Base-by-base conservation (phyloP, 2,329 filamentous ascomycete genomes). In the Ilyonectria sp. region DNA sequence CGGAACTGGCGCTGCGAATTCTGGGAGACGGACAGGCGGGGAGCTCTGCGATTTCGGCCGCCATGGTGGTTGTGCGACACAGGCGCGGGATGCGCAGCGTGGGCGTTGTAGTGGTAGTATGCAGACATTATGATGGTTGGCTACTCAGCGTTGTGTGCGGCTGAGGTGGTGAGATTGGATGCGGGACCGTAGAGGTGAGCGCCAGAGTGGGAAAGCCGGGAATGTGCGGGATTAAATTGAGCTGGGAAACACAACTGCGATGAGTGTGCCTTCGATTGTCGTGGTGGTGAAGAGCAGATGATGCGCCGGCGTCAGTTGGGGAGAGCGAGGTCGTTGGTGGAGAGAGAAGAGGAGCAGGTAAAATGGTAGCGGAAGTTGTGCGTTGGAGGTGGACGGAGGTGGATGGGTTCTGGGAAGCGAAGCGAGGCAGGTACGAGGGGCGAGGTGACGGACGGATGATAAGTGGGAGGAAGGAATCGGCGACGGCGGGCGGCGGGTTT, bases 1-100 rank as follows among this genome's bases (percentile, higher is more conserved):
- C 94, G 93, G 79, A 94, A 94, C 82, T 97, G 94, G 81, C 94
- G 93, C 79, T 97, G 93, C 57, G 91, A 85, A 83, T 95, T 94
- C 79, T 97, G 94, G 50, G 92, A 88, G 59, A 94, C 91, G 47
- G 92, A 92, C 75, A 96, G 86, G 76, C 95, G 90, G 68, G 94
- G 93, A 49, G 92, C 93, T 79, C 95, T 90, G 78, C 95, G 92
- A 80, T 93, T 95, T 77, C 95, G 94, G 76, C 93, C 92, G 77
- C 90, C 92, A 81, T 96, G 93, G 83, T 95, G 92, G 82, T 89
- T 92, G 84, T 96, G 93, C 71, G 91, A 87, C 76, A 87, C 82
- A 54, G 90, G 85, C 67, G 87, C 86, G 69, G 85, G 84, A 73
- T 89, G 86, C 75, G 87, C 87, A 73, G 88, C 84, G 79, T 90